Conservation (phyloP, 2,329 filamentous ascomycete species). For the Bipolaris cookei region DNA sequence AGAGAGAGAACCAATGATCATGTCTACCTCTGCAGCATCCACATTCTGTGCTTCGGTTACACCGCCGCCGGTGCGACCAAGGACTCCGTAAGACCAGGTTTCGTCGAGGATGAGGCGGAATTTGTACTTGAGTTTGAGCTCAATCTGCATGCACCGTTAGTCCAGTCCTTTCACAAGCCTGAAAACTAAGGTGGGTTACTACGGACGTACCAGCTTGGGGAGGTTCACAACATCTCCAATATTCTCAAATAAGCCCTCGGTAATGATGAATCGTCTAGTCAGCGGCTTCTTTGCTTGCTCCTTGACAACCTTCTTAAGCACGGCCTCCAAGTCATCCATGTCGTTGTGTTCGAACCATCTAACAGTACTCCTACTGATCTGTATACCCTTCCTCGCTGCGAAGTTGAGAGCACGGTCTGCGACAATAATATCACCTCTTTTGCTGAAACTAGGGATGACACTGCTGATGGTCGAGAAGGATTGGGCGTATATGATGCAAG, state of each 20-base stretch:
- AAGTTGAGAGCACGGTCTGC: slow-evolving; percentile 94
- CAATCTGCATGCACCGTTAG: slow-evolving; percentile 63
- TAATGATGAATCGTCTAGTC: slow-evolving; percentile 93
- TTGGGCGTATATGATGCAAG: slow-evolving; percentile 94
- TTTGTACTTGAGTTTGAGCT: slow-evolving; percentile 95
- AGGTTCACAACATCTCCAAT: slow-evolving; percentile 84
- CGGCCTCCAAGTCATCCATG: slow-evolving; percentile 87
- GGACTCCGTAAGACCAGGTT: slow-evolving; percentile 94
- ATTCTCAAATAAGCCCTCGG: slow-evolving; percentile 92
- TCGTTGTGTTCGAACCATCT: slow-evolving; percentile 96
- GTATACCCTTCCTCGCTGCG: slow-evolving; percentile 90
- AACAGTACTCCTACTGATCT: slow-evolving; percentile 89
- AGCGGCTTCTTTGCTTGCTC: slow-evolving; percentile 88
- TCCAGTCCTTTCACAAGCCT: not conserved
- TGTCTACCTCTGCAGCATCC: slow-evolving; percentile 89
- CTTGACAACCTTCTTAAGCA: slow-evolving; percentile 82
- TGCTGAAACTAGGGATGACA: slow-evolving; percentile 95
- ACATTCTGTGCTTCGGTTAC: slow-evolving; percentile 97
- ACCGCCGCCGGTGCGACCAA: slow-evolving; percentile 88
- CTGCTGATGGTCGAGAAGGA: slow-evolving; percentile 96
- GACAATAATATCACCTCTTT: slow-evolving; percentile 95
- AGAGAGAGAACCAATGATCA: slow-evolving; percentile 93
- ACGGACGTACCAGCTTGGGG: slow-evolving; percentile 75
- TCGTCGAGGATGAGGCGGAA: slow-evolving; percentile 97
- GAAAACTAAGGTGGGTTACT: not conserved